Evolutionary conservation across 129 eudicot genomes (phyloP).

Genomic region (Arctium minus): DNA sequence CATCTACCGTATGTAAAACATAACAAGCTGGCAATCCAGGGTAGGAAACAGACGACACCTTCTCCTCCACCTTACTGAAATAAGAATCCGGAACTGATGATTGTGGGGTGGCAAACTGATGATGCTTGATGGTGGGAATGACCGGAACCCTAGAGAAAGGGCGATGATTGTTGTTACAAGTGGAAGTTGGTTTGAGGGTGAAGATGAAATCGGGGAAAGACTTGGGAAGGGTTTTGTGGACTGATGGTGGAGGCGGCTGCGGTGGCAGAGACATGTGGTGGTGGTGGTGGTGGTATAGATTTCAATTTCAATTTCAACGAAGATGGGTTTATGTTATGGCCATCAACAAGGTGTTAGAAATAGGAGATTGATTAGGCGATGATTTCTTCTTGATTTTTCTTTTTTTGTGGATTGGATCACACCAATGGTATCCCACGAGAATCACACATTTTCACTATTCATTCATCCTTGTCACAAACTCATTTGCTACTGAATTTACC

Average conservation of each 20-base stretch:
- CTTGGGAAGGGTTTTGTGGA: conserved; percentile 29
- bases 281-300: too few species aligned
- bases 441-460: too few species aligned
- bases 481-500: too few species aligned
- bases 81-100: conserved; percentile 65
- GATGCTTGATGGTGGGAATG: conserved; percentile 26
- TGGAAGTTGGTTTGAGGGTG: conserved; percentile 35
- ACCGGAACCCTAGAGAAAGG: conserved; percentile 30
- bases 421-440: too few species aligned
- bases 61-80: conserved; percentile 70
- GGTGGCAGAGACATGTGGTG: too few species aligned
- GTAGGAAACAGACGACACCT: conserved; percentile 73
- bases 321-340: too few species aligned
- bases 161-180: conserved; percentile 19
- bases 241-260: conserved; percentile 22
- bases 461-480: too few species aligned
- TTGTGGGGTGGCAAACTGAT: conserved; percentile 59
- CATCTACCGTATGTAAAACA: conserved; percentile 78
- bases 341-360: too few species aligned
- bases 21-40: conserved; percentile 95
- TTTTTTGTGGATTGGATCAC: too few species aligned
- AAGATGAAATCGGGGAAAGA: conserved; percentile 55
- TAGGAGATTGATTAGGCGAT: too few species aligned
- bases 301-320: too few species aligned
- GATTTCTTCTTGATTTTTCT: too few species aligned